These are phyloP conservation scores for Fraxinus americana DNA, from an alignment of 257 asterid genomes.

Conservation along the genomic window DNA sequence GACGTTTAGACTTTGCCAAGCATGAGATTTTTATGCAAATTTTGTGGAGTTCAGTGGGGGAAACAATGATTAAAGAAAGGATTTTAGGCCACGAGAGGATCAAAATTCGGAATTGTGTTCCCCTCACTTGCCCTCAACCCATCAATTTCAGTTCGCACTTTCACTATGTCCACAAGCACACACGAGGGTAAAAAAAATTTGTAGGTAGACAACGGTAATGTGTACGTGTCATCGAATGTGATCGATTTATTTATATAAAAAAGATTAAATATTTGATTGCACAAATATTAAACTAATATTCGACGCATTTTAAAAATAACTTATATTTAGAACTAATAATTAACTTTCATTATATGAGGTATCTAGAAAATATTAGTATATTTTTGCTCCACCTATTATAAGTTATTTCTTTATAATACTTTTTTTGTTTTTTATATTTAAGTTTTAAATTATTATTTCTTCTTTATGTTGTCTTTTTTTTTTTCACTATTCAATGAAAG, in stretches of 20 bases:
- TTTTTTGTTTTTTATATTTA: neutral
- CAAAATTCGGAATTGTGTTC: constrained; percentile 38
- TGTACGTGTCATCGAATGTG: too few species aligned
- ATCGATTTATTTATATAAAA: too few species aligned
- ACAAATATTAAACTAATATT: too few species aligned
- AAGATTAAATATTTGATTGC: too few species aligned
- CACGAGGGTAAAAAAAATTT: neutral
- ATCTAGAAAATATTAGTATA: too few species aligned
- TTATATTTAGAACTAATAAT: too few species aligned
- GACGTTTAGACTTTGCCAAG: constrained; percentile 20
- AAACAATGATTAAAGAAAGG: constrained; percentile 42
- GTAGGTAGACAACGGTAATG: too few species aligned
- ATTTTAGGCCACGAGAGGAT: constrained; percentile 40
- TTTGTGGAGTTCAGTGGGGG: constrained; percentile 42
- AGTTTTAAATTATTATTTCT: neutral
- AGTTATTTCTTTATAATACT: neutral
- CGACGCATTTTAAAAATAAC: too few species aligned
- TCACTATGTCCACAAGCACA: constrained; percentile 18
- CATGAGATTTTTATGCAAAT: constrained; percentile 15
- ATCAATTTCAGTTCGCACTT: constrained; percentile 16
- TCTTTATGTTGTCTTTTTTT: neutral
- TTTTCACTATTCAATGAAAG: constrained; percentile 1
- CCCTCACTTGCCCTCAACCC: constrained; percentile 27
- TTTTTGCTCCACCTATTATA: neutral
- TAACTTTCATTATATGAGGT: too few species aligned